Base-by-base conservation (phyloP, 768 basidiomycete genomes). In the Myochromella boudieri region DNA sequence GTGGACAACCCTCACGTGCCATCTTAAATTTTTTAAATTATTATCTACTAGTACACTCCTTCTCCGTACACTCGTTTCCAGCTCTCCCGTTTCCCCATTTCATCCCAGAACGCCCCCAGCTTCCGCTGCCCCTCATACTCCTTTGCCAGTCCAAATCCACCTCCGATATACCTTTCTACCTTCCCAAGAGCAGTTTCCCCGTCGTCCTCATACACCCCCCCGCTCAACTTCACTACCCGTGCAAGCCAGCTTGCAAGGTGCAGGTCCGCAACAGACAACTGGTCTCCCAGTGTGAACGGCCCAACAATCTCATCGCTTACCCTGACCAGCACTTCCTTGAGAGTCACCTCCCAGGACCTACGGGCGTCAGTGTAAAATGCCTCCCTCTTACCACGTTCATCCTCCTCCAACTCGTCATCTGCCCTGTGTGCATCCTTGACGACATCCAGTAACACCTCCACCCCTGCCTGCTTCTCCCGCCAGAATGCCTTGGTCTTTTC, bases 191-290 rank as follows among this genome's bases (percentile, higher is more conserved):
- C 75, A 1, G 61, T 64, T 31, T 72, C 66, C 2, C 87, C 82
- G 53, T 78, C 74, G 31, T 85, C 78, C 4, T 52, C 63, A 1
- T 56, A 60, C 20, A 61, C 62, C 0, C 79, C 88, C 1, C 85
- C 87, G 1, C 77, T 70, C 15, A 90, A 69, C 40, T 56, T 61
- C 17, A 82, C 77, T 3, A 91, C 54, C 21, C 81, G 76, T 8
- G 79, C 67, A 25, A 93, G 60, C 90, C 89, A 95, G 21, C 80
- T 82, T 7, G 80, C 82, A 15, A 92, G 75, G 59, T 92, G 91
- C 45, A 92, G 68, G 60, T 94, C 92, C 11, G 85, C 87, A 37
- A 91, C 67, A 5, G 85, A 90, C 56, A 91, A 63, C 53, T 94
- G 90, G 57, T 94, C 91, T 14, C 91, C 87, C 18, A 87, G 76